These are phyloP conservation scores for Plasmodium coatneyi DNA, from an alignment of 169 alveolate genomes.

Conservation along the genomic window DNA sequence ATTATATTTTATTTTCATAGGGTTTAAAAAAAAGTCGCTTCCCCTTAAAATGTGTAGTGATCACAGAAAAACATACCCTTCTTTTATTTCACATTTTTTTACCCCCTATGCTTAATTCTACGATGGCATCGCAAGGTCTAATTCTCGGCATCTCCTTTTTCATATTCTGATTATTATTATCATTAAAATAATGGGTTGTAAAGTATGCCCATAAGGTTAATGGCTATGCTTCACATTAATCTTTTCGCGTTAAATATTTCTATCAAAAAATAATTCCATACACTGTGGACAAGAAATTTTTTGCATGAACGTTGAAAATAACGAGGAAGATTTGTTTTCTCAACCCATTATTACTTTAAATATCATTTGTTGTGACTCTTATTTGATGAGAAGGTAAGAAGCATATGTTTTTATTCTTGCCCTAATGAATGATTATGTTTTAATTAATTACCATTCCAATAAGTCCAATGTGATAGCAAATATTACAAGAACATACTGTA, in stretches of 20 bases:
- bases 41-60: background rate
- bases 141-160: background rate
- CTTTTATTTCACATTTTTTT: background rate
- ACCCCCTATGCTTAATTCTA: background rate
- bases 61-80: background rate
- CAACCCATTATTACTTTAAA: background rate
- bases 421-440: background rate
- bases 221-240: background rate
- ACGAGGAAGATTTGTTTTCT: background rate
- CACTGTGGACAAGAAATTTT: background rate
- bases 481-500: background rate
- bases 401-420: background rate
- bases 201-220: background rate
- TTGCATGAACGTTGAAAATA: background rate
- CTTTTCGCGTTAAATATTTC: background rate
- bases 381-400: background rate
- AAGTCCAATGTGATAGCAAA: background rate
- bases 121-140: background rate
- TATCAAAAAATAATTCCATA: too few relatives aligned
- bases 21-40: background rate
- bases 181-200: background rate
- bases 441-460: background rate
- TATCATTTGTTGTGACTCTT: background rate
- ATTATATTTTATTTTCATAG: background rate
- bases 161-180: too few relatives aligned